phyloP scores from a whole-genome alignment of 192 early-diverging fungal genomes.

The Blastocladiella britannica region DNA sequence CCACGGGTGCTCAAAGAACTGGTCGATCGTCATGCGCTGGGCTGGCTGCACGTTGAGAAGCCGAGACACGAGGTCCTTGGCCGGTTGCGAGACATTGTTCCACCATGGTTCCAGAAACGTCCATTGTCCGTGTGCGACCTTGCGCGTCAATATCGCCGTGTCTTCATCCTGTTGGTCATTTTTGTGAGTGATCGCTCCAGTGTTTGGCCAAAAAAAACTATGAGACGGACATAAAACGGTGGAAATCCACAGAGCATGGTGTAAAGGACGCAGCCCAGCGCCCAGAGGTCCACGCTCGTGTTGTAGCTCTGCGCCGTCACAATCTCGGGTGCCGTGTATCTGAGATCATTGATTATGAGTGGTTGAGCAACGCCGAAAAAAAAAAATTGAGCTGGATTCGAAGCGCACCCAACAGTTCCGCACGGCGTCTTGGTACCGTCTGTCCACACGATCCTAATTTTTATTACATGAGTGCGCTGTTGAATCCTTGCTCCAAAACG shows the following conservation, averaged over 20 bases:
- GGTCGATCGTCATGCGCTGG: constrained; percentile 51
- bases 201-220: constrained; percentile 2
- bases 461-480: too few relatives aligned
- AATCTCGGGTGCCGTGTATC: constrained; percentile 86
- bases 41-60: constrained; percentile 47
- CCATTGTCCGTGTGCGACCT: constrained; percentile 66
- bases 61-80: constrained; percentile 49
- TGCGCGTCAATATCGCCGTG: constrained; percentile 50
- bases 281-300: constrained; percentile 72
- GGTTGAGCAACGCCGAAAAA: background rate
- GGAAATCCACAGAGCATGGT: constrained; percentile 62
- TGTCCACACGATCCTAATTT: constrained; percentile 64
- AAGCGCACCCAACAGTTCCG: constrained; percentile 70
- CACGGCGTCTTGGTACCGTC: constrained; percentile 71
- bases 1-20: constrained; percentile 68
- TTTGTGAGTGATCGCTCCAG: background rate
- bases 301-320: constrained; percentile 57
- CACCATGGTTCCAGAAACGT: constrained; percentile 77
- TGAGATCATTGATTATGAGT: too few relatives aligned
- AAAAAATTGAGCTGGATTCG: background rate
- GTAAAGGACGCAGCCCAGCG: constrained; percentile 67
- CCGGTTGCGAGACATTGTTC: constrained; percentile 54
- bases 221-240: constrained; percentile 28
- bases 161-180: constrained; percentile 38
- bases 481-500: too few relatives aligned